These are phyloP conservation scores for Chrysosporium keratinophilum DNA, from an alignment of 2,329 filamentous ascomycete genomes.

Conservation along the genomic window DNA sequence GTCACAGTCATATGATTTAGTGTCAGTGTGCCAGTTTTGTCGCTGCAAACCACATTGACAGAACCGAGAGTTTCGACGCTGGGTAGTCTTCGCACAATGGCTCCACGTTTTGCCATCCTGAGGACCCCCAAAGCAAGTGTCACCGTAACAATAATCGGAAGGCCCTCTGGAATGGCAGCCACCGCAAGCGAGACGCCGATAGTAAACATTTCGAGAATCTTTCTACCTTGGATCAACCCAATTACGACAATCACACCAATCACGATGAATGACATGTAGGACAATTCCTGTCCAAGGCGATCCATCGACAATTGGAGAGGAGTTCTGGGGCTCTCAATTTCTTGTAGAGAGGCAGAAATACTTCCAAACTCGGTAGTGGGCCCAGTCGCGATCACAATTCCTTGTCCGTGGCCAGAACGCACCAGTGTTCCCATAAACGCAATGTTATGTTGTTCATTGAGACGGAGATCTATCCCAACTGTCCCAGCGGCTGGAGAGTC, in stretches of 20 bases:
- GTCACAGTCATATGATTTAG: constrained; percentile 98
- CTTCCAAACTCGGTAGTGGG: constrained; percentile 90
- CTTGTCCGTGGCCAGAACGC: constrained; percentile 87
- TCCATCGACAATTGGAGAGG: constrained; percentile 96
- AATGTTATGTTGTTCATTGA: constrained; percentile 76
- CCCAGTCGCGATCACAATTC: constrained; percentile 93
- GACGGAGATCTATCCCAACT: constrained; percentile 54
- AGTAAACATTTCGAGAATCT: constrained; percentile 87
- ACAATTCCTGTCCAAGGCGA: constrained; percentile 86
- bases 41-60: constrained; percentile 99
- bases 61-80: constrained; percentile 96
- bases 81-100: constrained; percentile 88
- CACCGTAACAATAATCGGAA: constrained; percentile 97
- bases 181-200: constrained; percentile 95
- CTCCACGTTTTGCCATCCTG: constrained; percentile 88
- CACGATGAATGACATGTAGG: constrained; percentile 90
- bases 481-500: constrained; percentile 49
- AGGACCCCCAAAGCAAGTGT: constrained; percentile 90
- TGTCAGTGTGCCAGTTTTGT: constrained; percentile 94
- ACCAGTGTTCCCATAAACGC: constrained; percentile 97
- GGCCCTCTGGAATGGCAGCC: constrained; percentile 86
- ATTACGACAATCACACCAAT: constrained; percentile 89
- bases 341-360: constrained; percentile 85
- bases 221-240: constrained; percentile 80
- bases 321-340: constrained; percentile 89